phyloP scores from a whole-genome alignment of 106 monocot species.

The Dendrobium chrysotoxum region DNA sequence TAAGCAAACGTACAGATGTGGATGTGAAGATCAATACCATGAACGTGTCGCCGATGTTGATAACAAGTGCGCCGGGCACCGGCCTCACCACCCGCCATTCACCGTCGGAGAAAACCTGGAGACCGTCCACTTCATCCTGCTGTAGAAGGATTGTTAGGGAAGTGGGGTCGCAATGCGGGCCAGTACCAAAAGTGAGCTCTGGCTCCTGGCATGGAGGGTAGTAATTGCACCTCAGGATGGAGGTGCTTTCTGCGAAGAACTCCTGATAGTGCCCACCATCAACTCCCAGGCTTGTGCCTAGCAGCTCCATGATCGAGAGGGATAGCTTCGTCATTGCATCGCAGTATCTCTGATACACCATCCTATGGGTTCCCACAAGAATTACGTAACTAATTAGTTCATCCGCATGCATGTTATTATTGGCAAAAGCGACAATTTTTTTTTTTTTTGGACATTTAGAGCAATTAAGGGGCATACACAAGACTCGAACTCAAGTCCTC shows the following conservation, averaged over 20 bases:
- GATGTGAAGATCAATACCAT: conserved; percentile 30
- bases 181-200: conserved; percentile 62
- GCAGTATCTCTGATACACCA: conserved; percentile 62
- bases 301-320: conserved; percentile 60
- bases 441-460: no score
- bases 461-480: no score
- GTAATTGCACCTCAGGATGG: conserved; percentile 65
- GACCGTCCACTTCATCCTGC: conserved; percentile 50
- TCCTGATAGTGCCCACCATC: conserved; percentile 37
- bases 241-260: conserved; percentile 57
- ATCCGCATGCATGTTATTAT: not conserved
- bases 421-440: not conserved
- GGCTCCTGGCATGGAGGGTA: conserved; percentile 71
- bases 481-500: no score
- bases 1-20: no score
- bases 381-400: not conserved
- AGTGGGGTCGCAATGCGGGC: conserved; percentile 65
- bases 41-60: conserved; percentile 79
- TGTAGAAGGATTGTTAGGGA: conserved; percentile 50
- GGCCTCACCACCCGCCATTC: conserved; percentile 39
- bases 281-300: conserved; percentile 63
- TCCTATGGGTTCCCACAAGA: conserved; percentile 14
- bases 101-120: conserved; percentile 40
- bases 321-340: conserved; percentile 57
- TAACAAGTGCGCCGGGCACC: conserved; percentile 35